These are phyloP conservation scores for Rhynchospora tenuis DNA, from an alignment of 176 grass and related monocot species.

Conservation along the genomic window DNA sequence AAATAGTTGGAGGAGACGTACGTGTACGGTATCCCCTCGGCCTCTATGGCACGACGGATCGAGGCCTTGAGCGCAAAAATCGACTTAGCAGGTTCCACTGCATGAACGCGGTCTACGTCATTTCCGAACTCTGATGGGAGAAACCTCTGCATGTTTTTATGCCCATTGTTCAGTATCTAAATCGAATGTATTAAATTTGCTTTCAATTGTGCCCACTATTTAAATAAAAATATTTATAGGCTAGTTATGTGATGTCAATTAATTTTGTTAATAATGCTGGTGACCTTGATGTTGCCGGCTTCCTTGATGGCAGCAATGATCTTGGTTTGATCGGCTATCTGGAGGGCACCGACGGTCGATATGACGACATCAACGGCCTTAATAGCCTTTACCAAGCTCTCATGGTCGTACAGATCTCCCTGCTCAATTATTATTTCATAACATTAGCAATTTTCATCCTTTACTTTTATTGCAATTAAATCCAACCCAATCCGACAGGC, in stretches of 20 bases:
- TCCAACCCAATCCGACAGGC: no score
- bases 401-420: slow-evolving; percentile 55
- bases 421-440: not conserved
- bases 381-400: slow-evolving; percentile 35
- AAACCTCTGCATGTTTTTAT: slow-evolving; percentile 37
- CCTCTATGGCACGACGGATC: slow-evolving; percentile 47
- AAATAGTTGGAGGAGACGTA: slow-evolving; percentile 27
- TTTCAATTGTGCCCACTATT: no score
- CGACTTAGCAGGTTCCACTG: slow-evolving; percentile 43
- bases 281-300: slow-evolving; percentile 39
- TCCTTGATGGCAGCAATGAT: slow-evolving; percentile 61
- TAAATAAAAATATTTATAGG: not conserved
- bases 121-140: slow-evolving; percentile 53
- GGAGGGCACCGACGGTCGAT: slow-evolving; percentile 34
- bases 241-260: not conserved
- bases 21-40: slow-evolving; percentile 40
- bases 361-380: slow-evolving; percentile 48
- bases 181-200: no score
- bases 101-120: slow-evolving; percentile 33
- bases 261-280: not conserved
- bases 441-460: not conserved
- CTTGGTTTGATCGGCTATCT: slow-evolving; percentile 43
- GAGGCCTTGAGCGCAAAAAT: slow-evolving; percentile 28
- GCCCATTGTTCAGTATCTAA: not conserved
- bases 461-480: no score